A percentile compares a stretch with the other conserved stretches of the same genome.
phyloP scores from a whole-genome alignment of 768 basidiomycete genomes.

The Tylopilus balloui region DNA sequence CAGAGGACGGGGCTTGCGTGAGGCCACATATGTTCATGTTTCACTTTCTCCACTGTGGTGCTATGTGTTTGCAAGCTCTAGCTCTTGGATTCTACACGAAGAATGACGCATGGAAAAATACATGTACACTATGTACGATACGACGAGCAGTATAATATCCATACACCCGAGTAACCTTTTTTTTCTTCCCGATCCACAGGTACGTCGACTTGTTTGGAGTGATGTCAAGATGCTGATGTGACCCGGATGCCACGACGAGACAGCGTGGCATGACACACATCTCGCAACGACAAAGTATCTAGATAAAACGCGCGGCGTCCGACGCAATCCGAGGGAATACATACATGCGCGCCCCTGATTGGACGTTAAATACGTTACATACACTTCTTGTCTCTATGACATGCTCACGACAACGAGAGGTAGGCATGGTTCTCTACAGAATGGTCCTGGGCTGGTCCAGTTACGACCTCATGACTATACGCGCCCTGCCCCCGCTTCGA shows the following conservation, averaged over 20 bases:
- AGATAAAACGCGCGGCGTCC: not conserved
- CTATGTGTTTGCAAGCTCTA: conserved; percentile 18
- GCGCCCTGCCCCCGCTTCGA: conserved; percentile 10
- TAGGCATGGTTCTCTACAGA: conserved; percentile 11
- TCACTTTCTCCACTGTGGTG: conserved; percentile 15
- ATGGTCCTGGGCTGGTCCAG: conserved; percentile 10
- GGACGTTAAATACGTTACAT: conserved; percentile 13
- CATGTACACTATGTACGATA: conserved; percentile 29
- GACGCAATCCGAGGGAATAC: conserved; percentile 7
- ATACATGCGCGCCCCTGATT: conserved; percentile 1
- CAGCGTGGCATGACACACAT: conserved; percentile 11
- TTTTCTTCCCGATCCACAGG: too few relatives aligned
- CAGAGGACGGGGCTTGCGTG: conserved; percentile 17
- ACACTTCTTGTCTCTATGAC: conserved; percentile 1
- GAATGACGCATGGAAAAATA: conserved; percentile 13
- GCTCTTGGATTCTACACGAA: conserved; percentile 11
- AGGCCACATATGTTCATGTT: conserved; percentile 18
- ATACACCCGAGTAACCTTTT: conserved; percentile 10
- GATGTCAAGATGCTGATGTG: conserved; percentile 10
- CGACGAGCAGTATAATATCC: conserved; percentile 21
- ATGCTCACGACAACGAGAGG: conserved; percentile 20
- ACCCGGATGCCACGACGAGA: not conserved
- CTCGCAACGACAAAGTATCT: too few relatives aligned
- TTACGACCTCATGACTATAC: conserved; percentile 4
- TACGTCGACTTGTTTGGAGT: too few relatives aligned